Percentiles rank a stretch among this genome's conserved stretches.
Evolutionary conservation across 768 basidiomycete species (phyloP).

Genomic region (Pleurotus pulmonarius): DNA sequence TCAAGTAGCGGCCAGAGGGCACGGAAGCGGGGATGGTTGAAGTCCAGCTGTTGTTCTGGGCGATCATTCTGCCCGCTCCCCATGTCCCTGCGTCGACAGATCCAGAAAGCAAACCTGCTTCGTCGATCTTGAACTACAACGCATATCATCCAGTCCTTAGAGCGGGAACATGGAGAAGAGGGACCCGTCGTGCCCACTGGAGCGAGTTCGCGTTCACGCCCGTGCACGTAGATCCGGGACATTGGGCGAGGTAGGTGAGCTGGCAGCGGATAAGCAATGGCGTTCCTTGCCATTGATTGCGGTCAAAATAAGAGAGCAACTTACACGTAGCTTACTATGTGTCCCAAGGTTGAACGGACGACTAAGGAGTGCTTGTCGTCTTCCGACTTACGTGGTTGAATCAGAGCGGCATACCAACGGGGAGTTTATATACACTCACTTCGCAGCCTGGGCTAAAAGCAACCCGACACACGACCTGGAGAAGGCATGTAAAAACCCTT

Average conservation of each 20-base stretch:
- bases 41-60: conserved; percentile 41
- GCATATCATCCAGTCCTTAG: background rate
- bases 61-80: conserved; percentile 41
- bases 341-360: no score
- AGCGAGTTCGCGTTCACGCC: conserved; percentile 27
- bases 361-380: no score
- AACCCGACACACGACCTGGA: no score
- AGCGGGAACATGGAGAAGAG: background rate
- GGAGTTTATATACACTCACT: no score
- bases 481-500: no score
- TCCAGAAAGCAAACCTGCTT: conserved; percentile 32
- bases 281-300: background rate
- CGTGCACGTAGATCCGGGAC: conserved; percentile 24
- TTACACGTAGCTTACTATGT: conserved; percentile 14
- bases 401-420: no score
- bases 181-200: conserved; percentile 16
- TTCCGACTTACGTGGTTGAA: no score
- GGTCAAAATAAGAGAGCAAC: background rate
- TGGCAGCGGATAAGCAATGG: no score
- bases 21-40: conserved; percentile 39
- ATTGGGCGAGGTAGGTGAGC: conserved; percentile 34
- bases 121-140: conserved; percentile 29
- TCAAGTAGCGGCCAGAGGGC: conserved; percentile 28
- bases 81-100: conserved; percentile 35
- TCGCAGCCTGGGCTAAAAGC: no score